Conservation (phyloP, 2,329 filamentous ascomycete genomes). For the Aspergillus costaricaensis region DNA sequence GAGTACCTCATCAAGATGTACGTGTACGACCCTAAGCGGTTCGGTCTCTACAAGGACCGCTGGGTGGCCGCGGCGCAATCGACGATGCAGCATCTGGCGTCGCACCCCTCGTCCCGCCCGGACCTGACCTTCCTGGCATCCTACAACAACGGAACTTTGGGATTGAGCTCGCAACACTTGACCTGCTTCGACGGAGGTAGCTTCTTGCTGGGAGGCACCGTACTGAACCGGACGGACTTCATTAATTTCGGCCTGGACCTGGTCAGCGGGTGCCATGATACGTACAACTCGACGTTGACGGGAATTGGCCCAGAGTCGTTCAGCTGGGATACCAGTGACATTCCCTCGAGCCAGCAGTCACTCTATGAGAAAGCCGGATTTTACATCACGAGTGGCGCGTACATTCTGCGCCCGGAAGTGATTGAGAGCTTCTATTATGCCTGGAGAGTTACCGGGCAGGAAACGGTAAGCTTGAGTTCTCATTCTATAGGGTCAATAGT, state of each 20-base stretch:
- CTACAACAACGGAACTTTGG: conserved; percentile 39
- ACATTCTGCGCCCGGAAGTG: conserved; percentile 76
- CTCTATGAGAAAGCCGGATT: conserved; percentile 72
- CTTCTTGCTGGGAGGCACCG: conserved; percentile 77
- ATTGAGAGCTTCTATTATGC: conserved; percentile 86
- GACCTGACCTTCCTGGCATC: conserved; percentile 67
- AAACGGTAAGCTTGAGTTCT: conserved; percentile 45
- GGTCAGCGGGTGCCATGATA: conserved; percentile 71
- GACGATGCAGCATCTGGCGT: conserved; percentile 69
- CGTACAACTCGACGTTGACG: conserved; percentile 68
- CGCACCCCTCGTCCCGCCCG: conserved; percentile 64
- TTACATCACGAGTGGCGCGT: conserved; percentile 64
- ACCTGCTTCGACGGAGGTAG: conserved; percentile 84
- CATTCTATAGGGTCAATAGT: no score
- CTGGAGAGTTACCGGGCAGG: conserved; percentile 73
- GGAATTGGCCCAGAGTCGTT: conserved; percentile 77
- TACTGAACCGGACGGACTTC: conserved; percentile 66
- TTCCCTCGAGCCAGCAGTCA: conserved; percentile 49
- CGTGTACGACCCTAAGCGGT: conserved; percentile 70
- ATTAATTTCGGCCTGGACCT: conserved; percentile 73
- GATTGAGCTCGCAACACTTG: conserved; percentile 52
- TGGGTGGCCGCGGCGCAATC: conserved; percentile 78
- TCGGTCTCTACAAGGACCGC: conserved; percentile 66
- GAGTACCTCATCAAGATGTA: conserved; percentile 94
- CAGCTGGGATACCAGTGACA: conserved; percentile 58